phyloP scores from a whole-genome alignment of 345 rosid genomes.

The Triadica sebifera region DNA sequence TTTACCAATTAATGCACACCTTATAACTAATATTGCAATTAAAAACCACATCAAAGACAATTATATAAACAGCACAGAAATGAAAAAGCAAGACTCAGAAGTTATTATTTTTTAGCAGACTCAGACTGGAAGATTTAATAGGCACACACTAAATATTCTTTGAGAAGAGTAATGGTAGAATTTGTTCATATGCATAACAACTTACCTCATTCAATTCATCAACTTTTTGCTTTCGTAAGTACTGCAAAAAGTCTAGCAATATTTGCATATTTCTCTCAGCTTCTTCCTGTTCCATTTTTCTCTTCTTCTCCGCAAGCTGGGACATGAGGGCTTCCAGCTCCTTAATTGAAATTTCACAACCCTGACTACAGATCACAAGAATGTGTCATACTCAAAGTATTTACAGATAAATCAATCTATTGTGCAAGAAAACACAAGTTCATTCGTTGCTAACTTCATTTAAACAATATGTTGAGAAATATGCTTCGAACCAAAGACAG shows the following conservation, averaged over 20 bases:
- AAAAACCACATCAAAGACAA: not conserved
- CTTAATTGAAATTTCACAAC: constrained; percentile 84
- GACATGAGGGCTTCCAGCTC: constrained; percentile 75
- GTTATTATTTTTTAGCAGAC: not conserved
- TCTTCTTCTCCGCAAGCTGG: constrained; percentile 80
- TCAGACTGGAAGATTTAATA: not conserved
- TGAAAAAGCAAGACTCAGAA: not conserved
- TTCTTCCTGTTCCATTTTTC: constrained; percentile 97
- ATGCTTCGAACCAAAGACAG: not conserved
- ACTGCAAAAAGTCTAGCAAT: constrained; percentile 78
- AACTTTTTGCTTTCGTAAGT: constrained; percentile 81
- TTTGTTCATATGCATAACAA: not conserved
- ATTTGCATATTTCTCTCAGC: constrained; percentile 98
- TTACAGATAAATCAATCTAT: not conserved
- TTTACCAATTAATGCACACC: not conserved
- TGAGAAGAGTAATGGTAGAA: not conserved
- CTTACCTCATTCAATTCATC: constrained; percentile 88
- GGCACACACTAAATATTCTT: not conserved
- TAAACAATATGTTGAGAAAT: not conserved
- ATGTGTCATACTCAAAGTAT: constrained; percentile 10
- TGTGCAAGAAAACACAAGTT: not conserved
- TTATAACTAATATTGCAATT: constrained; percentile 3
- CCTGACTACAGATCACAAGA: constrained; percentile 56
- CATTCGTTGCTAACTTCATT: not conserved
- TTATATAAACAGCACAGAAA: constrained; percentile 1